A percentile compares a stretch with the other conserved stretches of the same genome.
phyloP scores from a whole-genome alignment of 345 rosid species.

The Streptanthus diversifolius region DNA sequence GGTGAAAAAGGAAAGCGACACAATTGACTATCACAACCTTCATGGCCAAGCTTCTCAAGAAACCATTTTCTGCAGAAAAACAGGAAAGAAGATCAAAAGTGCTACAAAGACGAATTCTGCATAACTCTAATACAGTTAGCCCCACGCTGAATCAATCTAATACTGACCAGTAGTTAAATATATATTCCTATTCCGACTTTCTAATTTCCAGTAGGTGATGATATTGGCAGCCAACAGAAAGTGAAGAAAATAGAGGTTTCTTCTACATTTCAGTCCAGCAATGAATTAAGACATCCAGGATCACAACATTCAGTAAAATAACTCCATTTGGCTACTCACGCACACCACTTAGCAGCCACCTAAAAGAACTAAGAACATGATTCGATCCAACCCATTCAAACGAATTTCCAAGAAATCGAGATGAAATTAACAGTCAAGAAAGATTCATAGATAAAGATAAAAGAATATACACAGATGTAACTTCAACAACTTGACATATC shows the following conservation, averaged over 20 bases:
- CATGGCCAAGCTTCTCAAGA: slow-evolving; percentile 84
- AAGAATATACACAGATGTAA: not conserved
- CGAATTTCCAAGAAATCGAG: not conserved
- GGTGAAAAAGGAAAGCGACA: not conserved
- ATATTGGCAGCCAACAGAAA: not conserved
- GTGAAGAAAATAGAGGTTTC: not conserved
- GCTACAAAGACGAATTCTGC: slow-evolving; percentile 5
- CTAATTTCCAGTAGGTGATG: not conserved
- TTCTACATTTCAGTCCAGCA: not conserved
- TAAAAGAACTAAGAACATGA: not conserved
- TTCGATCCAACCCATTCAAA: not conserved
- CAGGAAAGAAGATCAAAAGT: slow-evolving; percentile 16
- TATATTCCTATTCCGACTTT: not conserved
- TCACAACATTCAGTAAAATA: not conserved
- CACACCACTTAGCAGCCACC: not conserved
- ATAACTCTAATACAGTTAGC: not conserved
- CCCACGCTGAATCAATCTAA: not conserved
- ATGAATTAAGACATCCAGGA: not conserved
- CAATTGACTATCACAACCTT: slow-evolving; percentile 51
- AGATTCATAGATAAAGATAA: not conserved
- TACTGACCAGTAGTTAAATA: not conserved
- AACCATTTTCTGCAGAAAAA: slow-evolving; percentile 80
- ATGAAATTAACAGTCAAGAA: not conserved
- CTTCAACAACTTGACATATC: not conserved
- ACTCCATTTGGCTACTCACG: not conserved